Base-by-base conservation (phyloP, 306 rosid species). In the Trifolium dubium region DNA sequence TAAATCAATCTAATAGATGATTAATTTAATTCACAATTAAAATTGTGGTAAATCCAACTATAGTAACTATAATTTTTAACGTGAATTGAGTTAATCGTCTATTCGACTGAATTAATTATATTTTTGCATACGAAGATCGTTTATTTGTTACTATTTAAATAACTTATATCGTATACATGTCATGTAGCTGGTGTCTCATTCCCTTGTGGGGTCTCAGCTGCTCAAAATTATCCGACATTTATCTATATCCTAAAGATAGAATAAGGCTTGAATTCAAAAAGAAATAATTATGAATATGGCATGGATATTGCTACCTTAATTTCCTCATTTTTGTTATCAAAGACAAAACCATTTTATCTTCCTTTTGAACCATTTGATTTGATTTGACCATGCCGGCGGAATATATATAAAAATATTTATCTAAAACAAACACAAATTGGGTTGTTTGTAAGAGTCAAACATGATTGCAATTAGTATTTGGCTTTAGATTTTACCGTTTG, bases 321-420 rank as follows among this genome's bases (percentile, higher is more conserved):
- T n/a, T 54, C 5, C 31, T 53, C 31, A 53, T 18, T 0, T 53
- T 53, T 53, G 60, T 53, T 54, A 18, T 8, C 60, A 54, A 54
- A 54, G 14, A 54, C 12, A 54, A 53, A 54, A 54, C 61, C 10
- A 54, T 54, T 29, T 58, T 11, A 58, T 12, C 34, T 55, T 55
- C 6, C 37, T 12, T 59, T 59, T 43, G 55, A 40, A 65, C 3
- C 40, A 55, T 55, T n/a, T n/a, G n/a, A n/a, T n/a, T n/a, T n/a
- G n/a, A 4, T 4, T 59, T 76, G 40, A 18, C n/a, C 7, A 10
- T 77, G 75, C 81, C 64, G 81, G 71, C 63, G 9, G 31, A 14
- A 19, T 23, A 0, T 10, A 46, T 40, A 14, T 4, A 23, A 3
- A n/a, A 39, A 35, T 49, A n/a, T n/a, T n/a, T n/a, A n/a, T n/a